Evolutionary conservation across 1,284 basidiomycete genomes (phyloP), one percentile per base, ranked within the genome.

Genomic region (Rhodotorula sp.): DNA sequence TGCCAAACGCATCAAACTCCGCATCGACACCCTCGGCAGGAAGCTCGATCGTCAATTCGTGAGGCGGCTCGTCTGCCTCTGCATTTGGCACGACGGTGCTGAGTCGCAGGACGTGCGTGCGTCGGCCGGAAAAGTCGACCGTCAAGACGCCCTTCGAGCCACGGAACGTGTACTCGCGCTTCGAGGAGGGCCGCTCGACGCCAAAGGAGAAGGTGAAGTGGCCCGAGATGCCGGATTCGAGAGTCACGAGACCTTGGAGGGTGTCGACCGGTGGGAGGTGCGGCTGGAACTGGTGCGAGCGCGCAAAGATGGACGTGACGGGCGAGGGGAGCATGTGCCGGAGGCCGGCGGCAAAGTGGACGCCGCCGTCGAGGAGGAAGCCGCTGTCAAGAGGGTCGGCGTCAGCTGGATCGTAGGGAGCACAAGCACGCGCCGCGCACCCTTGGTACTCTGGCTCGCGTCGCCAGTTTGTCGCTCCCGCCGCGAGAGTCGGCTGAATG

Each of bases 341-440:
- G 5, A 77, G 57, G 13, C 72, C 75, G 39, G 72, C 75, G 11
- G 66, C 54, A 24, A 75, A 76, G 57, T 77, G 76, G 7, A 77
- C 76, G 22, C 76, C 76, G n/a, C 76, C 76, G 47, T 77, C 76
- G 30, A 76, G 70, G 32, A 77, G 49, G 60, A 73, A 77, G 20
- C 66, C 62, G 57, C 20, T 32, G 15, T 10, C 46, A 10, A 44
- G 20, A 30, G 9, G n/a, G 49, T 19, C 47, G 10, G 27, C 13
- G 15, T 11, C 27, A 20, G 36, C 47, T 9, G 54, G 36, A 29
- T 24, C 27, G 30, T 27, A 4, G 19, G 1, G 4, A 27, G 17
- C 2, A 17, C 20, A 4, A 17, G 36, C n/a, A 11, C 15, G 27
- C 24, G 9, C 10, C 5, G 10, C 36, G n/a, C 30, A 72, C 67